These are phyloP conservation scores for Xerocomus cyaneibrunnescens DNA, from an alignment of 1,284 basidiomycete genomes.

Conservation along the genomic window DNA sequence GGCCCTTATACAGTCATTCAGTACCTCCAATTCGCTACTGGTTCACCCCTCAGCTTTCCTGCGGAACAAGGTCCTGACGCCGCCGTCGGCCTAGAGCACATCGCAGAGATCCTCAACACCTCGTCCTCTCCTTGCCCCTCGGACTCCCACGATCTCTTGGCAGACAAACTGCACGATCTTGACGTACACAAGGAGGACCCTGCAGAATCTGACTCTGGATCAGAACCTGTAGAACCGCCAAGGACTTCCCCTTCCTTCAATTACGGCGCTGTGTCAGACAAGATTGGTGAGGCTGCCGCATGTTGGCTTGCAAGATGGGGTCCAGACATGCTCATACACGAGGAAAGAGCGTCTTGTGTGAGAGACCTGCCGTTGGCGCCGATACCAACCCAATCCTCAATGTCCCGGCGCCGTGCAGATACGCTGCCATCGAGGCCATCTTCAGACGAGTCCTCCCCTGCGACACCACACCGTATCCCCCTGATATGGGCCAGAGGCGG, in stretches of 20 bases:
- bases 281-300: conserved; percentile 86
- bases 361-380: conserved; percentile 19
- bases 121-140: conserved; percentile 7
- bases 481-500: conserved; percentile 70
- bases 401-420: conserved; percentile 30
- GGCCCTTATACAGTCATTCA: conserved; percentile 76
- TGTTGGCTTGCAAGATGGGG: conserved; percentile 92
- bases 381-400: conserved; percentile 5
- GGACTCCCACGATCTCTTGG: conserved; percentile 24
- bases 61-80: conserved; percentile 51
- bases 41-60: conserved; percentile 61
- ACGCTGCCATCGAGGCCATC: conserved; percentile 30
- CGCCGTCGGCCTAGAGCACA: conserved; percentile 66
- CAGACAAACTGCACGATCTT: conserved; percentile 31
- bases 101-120: conserved; percentile 51
- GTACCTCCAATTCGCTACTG: conserved; percentile 85
- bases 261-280: conserved; percentile 83
- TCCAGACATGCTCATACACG: conserved; percentile 69
- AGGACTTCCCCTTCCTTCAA: conserved; percentile 46
- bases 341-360: conserved; percentile 43
- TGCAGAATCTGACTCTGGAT: conserved; percentile 34
- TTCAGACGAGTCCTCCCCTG: conserved; percentile 11
- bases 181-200: conserved; percentile 40
- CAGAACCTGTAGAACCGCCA: conserved; percentile 17
- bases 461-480: conserved; percentile 37